Base-by-base conservation (phyloP, 1,139 yeast species). In the Magnusiomyces suaveolens region DNA sequence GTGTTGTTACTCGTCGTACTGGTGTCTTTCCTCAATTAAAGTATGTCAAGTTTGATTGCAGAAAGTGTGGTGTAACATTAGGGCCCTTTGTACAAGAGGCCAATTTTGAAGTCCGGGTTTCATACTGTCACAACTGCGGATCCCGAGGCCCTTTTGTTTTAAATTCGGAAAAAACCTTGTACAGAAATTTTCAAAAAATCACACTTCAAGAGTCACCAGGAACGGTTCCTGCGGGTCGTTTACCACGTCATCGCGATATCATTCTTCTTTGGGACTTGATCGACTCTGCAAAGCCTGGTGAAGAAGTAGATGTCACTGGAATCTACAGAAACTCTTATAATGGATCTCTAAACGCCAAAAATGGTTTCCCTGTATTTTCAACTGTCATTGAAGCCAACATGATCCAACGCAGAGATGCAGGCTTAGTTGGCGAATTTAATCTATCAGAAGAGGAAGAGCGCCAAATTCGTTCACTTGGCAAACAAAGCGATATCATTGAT, bases 201-300 rank as follows among this genome's bases (percentile, higher is more conserved):
- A 90, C 97, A 0, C 74, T 94, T 50, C 98, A 94, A 69, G 99
- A 94, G 71, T 82, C 96, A 1, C 98, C 98, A 1, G 97, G 97
- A 1, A 80, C 96, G 1, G 97, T 94, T 25, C 97, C 97, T 6
- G 96, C 98, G 0, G 99, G 99, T 60, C 82, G 98, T 69, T 75
- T 94, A 61, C 99, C 99, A 43, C 82, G 99, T 67, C 97, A 92
- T 67, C 80, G 97, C 64, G 98, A 94, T 68, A 87, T 90, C 32
- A 87, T 94, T 53, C 71, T 94, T 57, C 75, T 94, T 54, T 85
- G 96, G 75, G 98, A 94, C 69, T 75, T 94, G 64, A 96, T 94
- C 32, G 98, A 94, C 69, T 72, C 80, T 54, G 97, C 97, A 32
- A 92, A 65, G 61, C 98, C 99, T 1, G 99, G 99, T 64, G 98